Evolutionary conservation across 83 land plant genomes (phyloP).

Genomic region (Thuja plicata): DNA sequence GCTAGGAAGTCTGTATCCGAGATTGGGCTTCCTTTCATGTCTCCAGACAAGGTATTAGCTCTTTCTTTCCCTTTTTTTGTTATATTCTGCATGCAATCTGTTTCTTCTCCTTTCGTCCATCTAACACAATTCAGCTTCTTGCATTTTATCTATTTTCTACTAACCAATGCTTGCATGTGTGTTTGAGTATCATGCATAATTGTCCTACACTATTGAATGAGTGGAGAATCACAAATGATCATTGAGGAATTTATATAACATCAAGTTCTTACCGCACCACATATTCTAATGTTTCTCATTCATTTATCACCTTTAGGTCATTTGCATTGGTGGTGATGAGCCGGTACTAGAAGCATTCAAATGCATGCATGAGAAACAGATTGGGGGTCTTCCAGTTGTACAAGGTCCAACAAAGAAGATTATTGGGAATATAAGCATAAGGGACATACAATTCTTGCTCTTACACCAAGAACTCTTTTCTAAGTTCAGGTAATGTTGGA

Average conservation of each 20-base stretch:
- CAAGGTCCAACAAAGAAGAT: constrained; percentile 59
- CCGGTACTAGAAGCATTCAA: constrained; percentile 83
- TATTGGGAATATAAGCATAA: constrained; percentile 83
- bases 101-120: background rate
- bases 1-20: constrained; percentile 52
- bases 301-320: constrained; percentile 41
- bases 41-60: constrained; percentile 48
- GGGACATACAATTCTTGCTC: constrained; percentile 79
- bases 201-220: background rate
- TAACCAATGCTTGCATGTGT: background rate
- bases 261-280: background rate
- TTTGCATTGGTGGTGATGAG: constrained; percentile 59
- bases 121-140: background rate
- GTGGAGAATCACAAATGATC: background rate
- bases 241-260: background rate
- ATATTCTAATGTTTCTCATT: background rate
- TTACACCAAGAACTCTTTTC: constrained; percentile 73
- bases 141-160: background rate
- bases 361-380: constrained; percentile 67
- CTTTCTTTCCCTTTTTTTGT: background rate
- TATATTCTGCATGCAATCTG: background rate
- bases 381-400: constrained; percentile 90
- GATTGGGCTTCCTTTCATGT: constrained; percentile 86
- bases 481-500: constrained; percentile 61
- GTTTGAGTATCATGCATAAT: background rate